Evolutionary conservation across 345 rosid genomes (phyloP), one percentile per base, ranked within the genome.

Genomic region (Boechera retrofracta): DNA sequence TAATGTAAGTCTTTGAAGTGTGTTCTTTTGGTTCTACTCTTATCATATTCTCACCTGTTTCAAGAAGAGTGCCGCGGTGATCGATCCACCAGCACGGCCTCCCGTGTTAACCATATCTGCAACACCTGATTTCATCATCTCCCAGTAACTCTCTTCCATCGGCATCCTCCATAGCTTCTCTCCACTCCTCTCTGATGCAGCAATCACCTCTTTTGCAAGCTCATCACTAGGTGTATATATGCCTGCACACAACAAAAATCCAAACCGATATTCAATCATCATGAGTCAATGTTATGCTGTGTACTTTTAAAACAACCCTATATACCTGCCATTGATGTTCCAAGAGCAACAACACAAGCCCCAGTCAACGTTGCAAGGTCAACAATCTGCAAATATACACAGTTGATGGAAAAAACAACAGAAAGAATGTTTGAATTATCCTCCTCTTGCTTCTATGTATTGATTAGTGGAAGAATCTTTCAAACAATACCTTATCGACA

Each of bases 131-230:
- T 95, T 92, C 99, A 95, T 95, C 32, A 86, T 83, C 71, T 95
- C 97, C 99, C 99, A 95, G 75, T 95, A 95, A 68, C 96, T 95
- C 69, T 95, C 97, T 82, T 95, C 99, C 80, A 95, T 4, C 3
- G 99, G 98, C 98, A 95, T 79, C 79, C 98, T 95, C 99, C 99
- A 95, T 45, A 95, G 77, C 80, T 95, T 95, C 88, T 95, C 98
- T 29, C 98, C 99, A 36, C 94, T 89, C 51, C 65, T 57, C 65
- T 88, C 90, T 15, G 97, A 84, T 47, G 97, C 98, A 42, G 81
- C 83, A 26, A 88, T 72, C 12, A 95, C 91, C 84, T 92, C 99
- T 80, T 87, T 88, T 21, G 93, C 96, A 60, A 95, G 83, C 24
- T 84, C 90, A 79, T 95, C 98, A 65, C 82, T 89, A 35, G 98